Base-by-base conservation (phyloP, 176 grass and related monocot species). In the Carex littledalei region DNA sequence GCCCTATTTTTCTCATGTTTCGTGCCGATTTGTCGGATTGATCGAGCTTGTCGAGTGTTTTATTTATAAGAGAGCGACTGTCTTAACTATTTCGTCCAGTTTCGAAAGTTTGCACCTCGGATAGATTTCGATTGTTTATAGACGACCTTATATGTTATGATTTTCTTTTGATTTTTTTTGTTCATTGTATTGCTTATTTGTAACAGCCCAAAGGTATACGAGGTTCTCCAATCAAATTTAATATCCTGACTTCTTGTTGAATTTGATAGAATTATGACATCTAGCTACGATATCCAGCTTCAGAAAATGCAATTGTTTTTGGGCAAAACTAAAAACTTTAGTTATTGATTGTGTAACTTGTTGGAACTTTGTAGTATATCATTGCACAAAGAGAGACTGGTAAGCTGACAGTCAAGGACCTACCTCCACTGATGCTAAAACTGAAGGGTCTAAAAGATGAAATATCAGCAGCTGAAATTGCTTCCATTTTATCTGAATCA, bases 391-490 rank as follows among this genome's bases (percentile, higher is more conserved):
- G 88, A 76, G 89, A 93, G 12, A 60, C 90, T 8, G 89, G 90
- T 22, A 93, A 95, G 86, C 88, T 95, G 85, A 92, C 88, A 59
- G 87, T 91, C 7, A 91, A 93, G 69, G 92, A 95, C 76, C 84
- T 98, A 65, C 93, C 85, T 34, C 91, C 83, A 47, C 13, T 95
- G 81, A 95, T 98, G 96, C 90, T 85, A 79, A 95, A 95, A 82
- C 69, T 98, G 77, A 87, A 92, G 81, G 96, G 93, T 0, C 69
- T 98, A 71, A 93, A 94, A 55, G 93, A 95, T 58, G 85, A 93
- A 74, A 84, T 88, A 61, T 54, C 89, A 6, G 89, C 85, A 69
- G 89, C 90, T 86, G 95, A 95, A 86, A 93, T 98, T 58, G 76
- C 88, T 26, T 84, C 88, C 37, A 80, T 86, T 67, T 57, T 98